phyloP scores from a whole-genome alignment of 1,284 basidiomycete genomes.

The Sporisorium graminicola region DNA sequence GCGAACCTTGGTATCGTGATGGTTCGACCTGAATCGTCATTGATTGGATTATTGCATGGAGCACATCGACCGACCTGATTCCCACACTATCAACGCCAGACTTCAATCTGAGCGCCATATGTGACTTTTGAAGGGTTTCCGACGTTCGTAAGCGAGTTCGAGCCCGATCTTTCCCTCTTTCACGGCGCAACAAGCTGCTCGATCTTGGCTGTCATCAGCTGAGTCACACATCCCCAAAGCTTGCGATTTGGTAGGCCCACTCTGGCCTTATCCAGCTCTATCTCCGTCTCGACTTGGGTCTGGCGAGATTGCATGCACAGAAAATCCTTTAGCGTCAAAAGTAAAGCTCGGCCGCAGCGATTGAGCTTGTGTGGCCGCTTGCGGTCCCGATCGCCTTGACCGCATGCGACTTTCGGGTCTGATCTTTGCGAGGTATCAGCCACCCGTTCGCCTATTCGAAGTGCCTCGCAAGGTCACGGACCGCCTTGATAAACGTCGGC shows the following conservation, averaged over 20 bases:
- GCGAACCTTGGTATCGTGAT: not conserved
- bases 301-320: no score
- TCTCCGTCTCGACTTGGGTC: not conserved
- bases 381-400: not conserved
- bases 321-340: no score
- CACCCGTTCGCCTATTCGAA: not conserved
- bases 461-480: no score
- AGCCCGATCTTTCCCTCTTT: not conserved
- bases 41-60: no score
- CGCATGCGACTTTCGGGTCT: no score
- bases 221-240: not conserved
- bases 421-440: not conserved
- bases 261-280: not conserved
- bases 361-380: not conserved
- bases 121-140: not conserved
- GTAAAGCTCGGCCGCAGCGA: not conserved
- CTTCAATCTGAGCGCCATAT: not conserved
- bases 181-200: no score
- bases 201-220: not conserved
- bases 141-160: not conserved
- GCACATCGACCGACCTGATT: not conserved
- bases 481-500: not conserved
- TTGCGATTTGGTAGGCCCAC: not conserved
- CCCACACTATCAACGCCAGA: not conserved
- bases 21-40: not conserved